Evolutionary conservation across 2,329 filamentous ascomycete species (phyloP).

Genomic region (Colletotrichum coccodes): DNA sequence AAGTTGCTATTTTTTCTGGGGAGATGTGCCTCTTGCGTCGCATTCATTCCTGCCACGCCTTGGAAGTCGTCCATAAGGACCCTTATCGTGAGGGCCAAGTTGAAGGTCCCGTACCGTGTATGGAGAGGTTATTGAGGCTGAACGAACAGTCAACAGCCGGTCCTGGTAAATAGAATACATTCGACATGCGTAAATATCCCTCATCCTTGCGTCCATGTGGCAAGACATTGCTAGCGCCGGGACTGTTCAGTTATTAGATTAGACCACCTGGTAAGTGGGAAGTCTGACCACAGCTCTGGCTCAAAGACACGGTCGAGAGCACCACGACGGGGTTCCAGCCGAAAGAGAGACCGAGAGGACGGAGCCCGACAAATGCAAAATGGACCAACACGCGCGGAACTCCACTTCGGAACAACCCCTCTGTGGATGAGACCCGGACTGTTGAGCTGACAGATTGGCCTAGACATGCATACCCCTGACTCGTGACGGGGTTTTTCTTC

Average conservation of each 20-base stretch:
- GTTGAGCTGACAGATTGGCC: neutral
- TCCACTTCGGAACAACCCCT: slow-evolving; percentile 25
- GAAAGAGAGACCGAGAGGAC: neutral
- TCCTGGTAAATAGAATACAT: neutral
- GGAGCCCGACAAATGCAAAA: neutral
- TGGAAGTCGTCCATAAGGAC: too few relatives aligned
- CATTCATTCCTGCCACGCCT: too few relatives aligned
- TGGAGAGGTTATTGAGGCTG: too few relatives aligned
- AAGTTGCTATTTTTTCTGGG: too few relatives aligned
- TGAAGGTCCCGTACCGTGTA: too few relatives aligned
- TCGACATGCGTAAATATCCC: neutral
- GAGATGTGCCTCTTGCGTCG: too few relatives aligned
- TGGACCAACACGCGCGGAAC: neutral
- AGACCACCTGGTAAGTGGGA: neutral
- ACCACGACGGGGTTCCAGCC: neutral
- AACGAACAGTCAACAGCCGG: neutral
- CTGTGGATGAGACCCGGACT: slow-evolving; percentile 6
- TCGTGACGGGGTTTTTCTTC: neutral
- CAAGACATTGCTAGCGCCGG: neutral
- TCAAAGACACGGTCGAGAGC: neutral
- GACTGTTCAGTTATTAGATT: neutral
- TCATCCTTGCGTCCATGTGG: neutral
- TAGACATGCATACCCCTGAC: slow-evolving; percentile 13
- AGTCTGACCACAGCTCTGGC: neutral
- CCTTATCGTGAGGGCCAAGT: too few relatives aligned